Evolutionary conservation across 2,329 filamentous ascomycete genomes (phyloP).

Genomic region (Pleomassaria siparia): DNA sequence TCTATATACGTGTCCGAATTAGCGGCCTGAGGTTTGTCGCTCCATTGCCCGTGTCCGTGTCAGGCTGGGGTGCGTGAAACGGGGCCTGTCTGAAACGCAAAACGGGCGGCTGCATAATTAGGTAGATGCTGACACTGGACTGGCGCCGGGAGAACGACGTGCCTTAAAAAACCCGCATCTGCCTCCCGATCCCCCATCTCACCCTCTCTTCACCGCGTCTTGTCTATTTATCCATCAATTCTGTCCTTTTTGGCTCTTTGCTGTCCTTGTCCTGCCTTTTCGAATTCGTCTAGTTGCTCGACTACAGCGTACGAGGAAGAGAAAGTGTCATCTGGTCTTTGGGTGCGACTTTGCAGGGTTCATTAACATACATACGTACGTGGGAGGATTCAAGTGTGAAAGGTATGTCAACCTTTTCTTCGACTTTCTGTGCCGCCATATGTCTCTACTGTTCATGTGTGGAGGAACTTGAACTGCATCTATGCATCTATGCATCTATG

Average conservation of each 20-base stretch:
- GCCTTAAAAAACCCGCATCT: constrained; percentile 7
- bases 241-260: constrained; percentile 3
- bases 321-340: background rate
- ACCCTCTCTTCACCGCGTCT: constrained; percentile 6
- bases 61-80: constrained; percentile 42
- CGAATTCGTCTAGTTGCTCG: background rate
- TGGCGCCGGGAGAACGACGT: constrained; percentile 5
- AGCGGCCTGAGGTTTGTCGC: constrained; percentile 24
- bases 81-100: no score
- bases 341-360: constrained; percentile 4
- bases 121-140: constrained; percentile 26
- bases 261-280: constrained; percentile 3
- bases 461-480: no score
- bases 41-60: no score
- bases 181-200: constrained; percentile 3
- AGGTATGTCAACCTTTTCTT: background rate
- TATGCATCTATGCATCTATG: no score
- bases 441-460: no score
- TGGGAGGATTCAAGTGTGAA: constrained; percentile 4
- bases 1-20: constrained; percentile 5
- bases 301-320: background rate
- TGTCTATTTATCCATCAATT: background rate
- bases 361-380: background rate
- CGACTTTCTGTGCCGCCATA: background rate
- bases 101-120: constrained; percentile 35